phyloP scores from a whole-genome alignment of 805 yeast genomes.

The Metschnikowia henanensis region DNA sequence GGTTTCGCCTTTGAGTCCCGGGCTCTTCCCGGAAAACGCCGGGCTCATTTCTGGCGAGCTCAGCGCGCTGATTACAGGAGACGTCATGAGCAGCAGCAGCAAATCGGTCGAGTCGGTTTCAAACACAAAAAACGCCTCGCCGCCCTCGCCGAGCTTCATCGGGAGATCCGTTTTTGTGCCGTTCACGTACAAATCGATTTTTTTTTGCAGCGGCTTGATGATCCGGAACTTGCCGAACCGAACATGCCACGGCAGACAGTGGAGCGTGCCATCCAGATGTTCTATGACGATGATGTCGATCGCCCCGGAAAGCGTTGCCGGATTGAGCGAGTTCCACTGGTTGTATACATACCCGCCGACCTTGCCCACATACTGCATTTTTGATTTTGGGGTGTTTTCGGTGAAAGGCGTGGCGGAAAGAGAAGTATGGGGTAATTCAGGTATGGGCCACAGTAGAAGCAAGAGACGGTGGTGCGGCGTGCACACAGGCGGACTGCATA shows the following conservation, averaged over 20 bases:
- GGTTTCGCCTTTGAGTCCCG: no score
- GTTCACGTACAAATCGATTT: constrained; percentile 85
- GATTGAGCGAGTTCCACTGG: constrained; percentile 96
- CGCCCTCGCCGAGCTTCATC: constrained; percentile 97
- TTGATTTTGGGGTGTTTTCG: no score
- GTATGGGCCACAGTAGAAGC: no score
- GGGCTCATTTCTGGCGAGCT: constrained; percentile 57
- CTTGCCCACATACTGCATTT: constrained; percentile 95
- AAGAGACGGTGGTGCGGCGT: no score
- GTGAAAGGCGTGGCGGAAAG: no score
- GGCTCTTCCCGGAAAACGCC: constrained; percentile 8
- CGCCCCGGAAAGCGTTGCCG: constrained; percentile 95
- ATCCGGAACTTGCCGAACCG: constrained; percentile 94
- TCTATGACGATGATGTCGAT: constrained; percentile 95
- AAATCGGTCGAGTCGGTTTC: constrained; percentile 67
- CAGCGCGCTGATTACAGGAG: constrained; percentile 75
- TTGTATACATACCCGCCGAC: constrained; percentile 94
- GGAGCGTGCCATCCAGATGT: constrained; percentile 75
- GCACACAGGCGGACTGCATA: no score
- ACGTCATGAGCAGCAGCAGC: constrained; percentile 77
- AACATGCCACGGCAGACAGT: constrained; percentile 96
- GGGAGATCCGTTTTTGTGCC: constrained; percentile 80
- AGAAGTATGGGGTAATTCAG: no score
- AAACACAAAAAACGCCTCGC: constrained; percentile 97
- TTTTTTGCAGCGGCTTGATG: constrained; percentile 91